Base-by-base conservation (phyloP, 345 rosid species). In the Geranium brycei region DNA sequence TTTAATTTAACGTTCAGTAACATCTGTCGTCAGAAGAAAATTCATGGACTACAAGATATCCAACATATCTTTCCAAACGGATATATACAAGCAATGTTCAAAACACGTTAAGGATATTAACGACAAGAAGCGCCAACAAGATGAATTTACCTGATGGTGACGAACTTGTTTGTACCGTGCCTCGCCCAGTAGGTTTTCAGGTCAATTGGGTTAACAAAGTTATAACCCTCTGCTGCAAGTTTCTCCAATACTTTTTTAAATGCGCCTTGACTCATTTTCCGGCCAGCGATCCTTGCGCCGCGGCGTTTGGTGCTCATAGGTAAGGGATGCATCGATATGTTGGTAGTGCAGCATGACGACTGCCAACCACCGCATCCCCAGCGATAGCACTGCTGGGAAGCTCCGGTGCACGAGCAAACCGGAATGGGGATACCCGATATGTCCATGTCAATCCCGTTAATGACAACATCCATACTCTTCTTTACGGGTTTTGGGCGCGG, bases 311-410 rank as follows among this genome's bases (percentile, higher is more conserved):
- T 66, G 64, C 73, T 69, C 76, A 69, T 72, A 5, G 80, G 80
- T 32, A 76, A 67, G 11, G 80, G 80, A 61, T 76, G 67, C 32
- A 63, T 41, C 0, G 80, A 76, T 30, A 72, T 40, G 11, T 61
- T 68, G 1, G 71, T 76, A 47, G 74, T 76, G 47, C 80, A 72
- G 30, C 80, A 76, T 2, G 80, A 73, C 8, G 80, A 76, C 18
- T 76, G 80, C 80, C 80, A 76, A 55, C 76, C 76, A 31, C 80
- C 80, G 30, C 66, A 62, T 58, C 80, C 80, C 76, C 80, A 72
- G n/a, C 73, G 68, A 35, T 76, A 72, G 31, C 80, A 76, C 71
- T 72, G 76, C 65, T 72, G 76, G 51, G 80, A 64, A 2, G 53
- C 6, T 17, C 77, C 80, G 0, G 80, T 76, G 62, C 80, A 76